Evolutionary conservation across 2,329 filamentous ascomycete species (phyloP).

Genomic region (Aphanocladium album): DNA sequence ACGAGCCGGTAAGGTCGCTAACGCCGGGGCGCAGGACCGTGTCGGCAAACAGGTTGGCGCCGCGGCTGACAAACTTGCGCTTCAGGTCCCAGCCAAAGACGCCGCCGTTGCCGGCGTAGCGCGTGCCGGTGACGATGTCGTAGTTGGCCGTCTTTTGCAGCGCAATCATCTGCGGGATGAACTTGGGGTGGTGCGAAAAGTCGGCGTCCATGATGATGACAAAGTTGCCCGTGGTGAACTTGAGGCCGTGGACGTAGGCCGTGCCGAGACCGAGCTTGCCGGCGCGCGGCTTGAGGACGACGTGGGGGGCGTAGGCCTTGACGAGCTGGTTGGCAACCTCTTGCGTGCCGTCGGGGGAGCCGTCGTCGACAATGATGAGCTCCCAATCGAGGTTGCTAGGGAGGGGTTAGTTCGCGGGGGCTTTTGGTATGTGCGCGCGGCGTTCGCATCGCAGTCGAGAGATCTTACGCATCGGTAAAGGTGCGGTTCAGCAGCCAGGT

Average conservation of each 20-base stretch:
- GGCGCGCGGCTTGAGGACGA: constrained; percentile 79
- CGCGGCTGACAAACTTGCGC: constrained; percentile 76
- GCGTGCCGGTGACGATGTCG: constrained; percentile 95
- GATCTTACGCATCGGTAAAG: constrained; percentile 75
- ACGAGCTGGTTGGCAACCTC: constrained; percentile 86
- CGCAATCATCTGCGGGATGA: constrained; percentile 90
- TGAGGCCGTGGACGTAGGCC: constrained; percentile 89
- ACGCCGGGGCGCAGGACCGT: constrained; percentile 90
- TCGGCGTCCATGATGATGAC: constrained; percentile 99
- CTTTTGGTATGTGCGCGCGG: no score
- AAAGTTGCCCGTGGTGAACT: constrained; percentile 87
- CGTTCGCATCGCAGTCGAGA: no score
- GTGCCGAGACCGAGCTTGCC: constrained; percentile 97
- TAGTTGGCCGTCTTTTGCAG: constrained; percentile 72
- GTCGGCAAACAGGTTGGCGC: constrained; percentile 93
- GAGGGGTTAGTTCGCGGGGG: not conserved
- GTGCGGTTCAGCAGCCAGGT: constrained; percentile 89
- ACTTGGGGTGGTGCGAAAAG: constrained; percentile 98
- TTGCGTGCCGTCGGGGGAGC: constrained; percentile 92
- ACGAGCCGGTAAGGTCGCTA: constrained; percentile 91
- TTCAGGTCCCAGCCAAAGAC: constrained; percentile 97
- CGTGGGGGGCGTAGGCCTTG: constrained; percentile 72
- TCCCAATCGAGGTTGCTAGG: constrained; percentile 89
- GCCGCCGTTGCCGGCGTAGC: constrained; percentile 84
- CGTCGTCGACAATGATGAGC: constrained; percentile 96